Evolutionary conservation across 805 yeast genomes (phyloP).

Genomic region (Wickerhamomyces subpelliculosus): DNA sequence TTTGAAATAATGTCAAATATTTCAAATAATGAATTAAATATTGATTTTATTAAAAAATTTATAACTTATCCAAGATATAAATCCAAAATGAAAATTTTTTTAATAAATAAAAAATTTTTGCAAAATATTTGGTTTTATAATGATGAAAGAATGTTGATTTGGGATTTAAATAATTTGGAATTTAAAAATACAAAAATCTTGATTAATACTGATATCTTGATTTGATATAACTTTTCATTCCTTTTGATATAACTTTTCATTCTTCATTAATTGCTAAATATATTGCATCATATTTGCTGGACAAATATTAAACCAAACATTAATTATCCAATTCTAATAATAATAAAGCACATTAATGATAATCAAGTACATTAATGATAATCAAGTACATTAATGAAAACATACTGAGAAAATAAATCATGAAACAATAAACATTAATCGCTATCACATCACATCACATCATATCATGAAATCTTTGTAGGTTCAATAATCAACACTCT

Average conservation of each 20-base stretch:
- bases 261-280: too few species aligned
- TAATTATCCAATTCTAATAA: too few species aligned
- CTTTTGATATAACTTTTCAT: neutral
- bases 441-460: too few species aligned
- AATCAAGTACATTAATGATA: too few species aligned
- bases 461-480: neutral
- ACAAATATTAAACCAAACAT: too few species aligned
- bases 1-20: slow-evolving; percentile 24
- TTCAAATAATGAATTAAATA: slow-evolving; percentile 6
- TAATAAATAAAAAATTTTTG: slow-evolving; percentile 18
- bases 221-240: neutral
- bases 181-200: slow-evolving; percentile 15
- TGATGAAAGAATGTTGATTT: slow-evolving; percentile 23
- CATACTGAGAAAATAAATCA: too few species aligned
- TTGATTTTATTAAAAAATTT: slow-evolving; percentile 27
- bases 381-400: too few species aligned
- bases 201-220: slow-evolving; percentile 16
- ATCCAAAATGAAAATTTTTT: slow-evolving; percentile 35
- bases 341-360: too few species aligned
- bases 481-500: slow-evolving; percentile 2
- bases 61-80: slow-evolving; percentile 39
- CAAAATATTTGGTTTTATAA: slow-evolving; percentile 22
- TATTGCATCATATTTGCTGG: neutral
- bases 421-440: too few species aligned
- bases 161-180: slow-evolving; percentile 18